Conservation (phyloP, 148 eudicot genomes). For the Linanthus parryae region DNA sequence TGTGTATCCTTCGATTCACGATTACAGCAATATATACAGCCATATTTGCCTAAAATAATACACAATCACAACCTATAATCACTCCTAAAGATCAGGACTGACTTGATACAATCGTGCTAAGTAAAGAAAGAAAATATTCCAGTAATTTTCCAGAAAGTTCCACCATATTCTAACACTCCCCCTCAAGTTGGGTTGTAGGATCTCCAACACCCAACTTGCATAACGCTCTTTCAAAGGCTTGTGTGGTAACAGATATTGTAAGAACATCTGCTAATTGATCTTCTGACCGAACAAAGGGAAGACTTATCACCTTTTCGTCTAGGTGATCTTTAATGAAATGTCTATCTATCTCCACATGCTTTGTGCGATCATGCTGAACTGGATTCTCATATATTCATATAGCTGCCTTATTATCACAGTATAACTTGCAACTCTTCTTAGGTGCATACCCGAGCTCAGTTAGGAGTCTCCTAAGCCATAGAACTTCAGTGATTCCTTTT, state of each 20-base stretch:
- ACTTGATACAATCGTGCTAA: no score
- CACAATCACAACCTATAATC: no score
- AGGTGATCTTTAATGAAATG: not conserved
- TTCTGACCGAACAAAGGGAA: not conserved
- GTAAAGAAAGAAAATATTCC: no score
- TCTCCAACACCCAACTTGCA: not conserved
- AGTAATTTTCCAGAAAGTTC: no score
- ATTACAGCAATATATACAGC: no score
- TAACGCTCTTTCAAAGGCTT: not conserved
- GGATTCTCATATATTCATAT: not conserved
- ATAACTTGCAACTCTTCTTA: not conserved
- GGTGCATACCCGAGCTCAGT: not conserved
- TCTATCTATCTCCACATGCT: slow-evolving; percentile 5
- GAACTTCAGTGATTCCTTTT: not conserved
- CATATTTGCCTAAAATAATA: no score
- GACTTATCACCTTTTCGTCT: not conserved
- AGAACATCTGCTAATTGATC: not conserved
- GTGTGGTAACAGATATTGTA: not conserved
- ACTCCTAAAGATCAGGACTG: no score
- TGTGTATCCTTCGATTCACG: no score
- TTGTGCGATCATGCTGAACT: not conserved
- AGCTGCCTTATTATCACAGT: not conserved
- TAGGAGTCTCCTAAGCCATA: not conserved
- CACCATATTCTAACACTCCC: not conserved
- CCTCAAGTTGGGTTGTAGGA: slow-evolving; percentile 2